A percentile compares a stretch with the other conserved stretches of the same genome.
Conservation (phyloP, 495 filamentous ascomycete genomes). For the Aspergillus mulundensis region DNA sequence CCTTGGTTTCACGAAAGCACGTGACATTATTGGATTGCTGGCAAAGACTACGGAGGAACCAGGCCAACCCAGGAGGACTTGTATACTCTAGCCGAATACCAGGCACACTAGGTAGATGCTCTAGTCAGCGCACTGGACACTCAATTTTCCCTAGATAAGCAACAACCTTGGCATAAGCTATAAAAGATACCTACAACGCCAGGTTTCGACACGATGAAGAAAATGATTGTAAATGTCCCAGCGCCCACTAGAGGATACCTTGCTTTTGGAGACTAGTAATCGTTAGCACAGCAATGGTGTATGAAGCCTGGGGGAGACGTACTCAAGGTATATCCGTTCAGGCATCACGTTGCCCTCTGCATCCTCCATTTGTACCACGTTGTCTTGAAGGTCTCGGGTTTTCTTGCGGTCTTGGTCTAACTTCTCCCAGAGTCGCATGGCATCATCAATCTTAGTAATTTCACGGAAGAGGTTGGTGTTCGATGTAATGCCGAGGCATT, state of each 20-base stretch:
- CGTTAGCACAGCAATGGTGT: conserved; percentile 21
- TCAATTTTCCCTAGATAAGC: conserved; percentile 14
- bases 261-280: conserved; percentile 50
- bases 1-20: conserved; percentile 40
- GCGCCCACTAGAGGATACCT: conserved; percentile 36
- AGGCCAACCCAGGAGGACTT: background rate
- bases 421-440: conserved; percentile 86
- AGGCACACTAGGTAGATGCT: background rate
- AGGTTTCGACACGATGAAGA: conserved; percentile 7
- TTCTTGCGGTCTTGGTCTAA: conserved; percentile 82
- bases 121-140: conserved; percentile 6
- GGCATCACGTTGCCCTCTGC: conserved; percentile 98
- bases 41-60: background rate
- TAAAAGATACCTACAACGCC: conserved; percentile 27
- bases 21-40: conserved; percentile 20
- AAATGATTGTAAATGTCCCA: conserved; percentile 11
- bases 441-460: conserved; percentile 88
- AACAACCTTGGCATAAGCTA: conserved; percentile 17
- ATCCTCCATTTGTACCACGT: conserved; percentile 97
- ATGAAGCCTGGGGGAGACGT: conserved; percentile 17
- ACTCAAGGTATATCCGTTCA: conserved; percentile 91
- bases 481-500: conserved; percentile 82
- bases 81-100: conserved; percentile 19
- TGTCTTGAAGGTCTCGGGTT: conserved; percentile 67
- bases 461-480: conserved; percentile 91